Conservation (phyloP, 305 asterid genomes). For the Fraxinus floribunda region DNA sequence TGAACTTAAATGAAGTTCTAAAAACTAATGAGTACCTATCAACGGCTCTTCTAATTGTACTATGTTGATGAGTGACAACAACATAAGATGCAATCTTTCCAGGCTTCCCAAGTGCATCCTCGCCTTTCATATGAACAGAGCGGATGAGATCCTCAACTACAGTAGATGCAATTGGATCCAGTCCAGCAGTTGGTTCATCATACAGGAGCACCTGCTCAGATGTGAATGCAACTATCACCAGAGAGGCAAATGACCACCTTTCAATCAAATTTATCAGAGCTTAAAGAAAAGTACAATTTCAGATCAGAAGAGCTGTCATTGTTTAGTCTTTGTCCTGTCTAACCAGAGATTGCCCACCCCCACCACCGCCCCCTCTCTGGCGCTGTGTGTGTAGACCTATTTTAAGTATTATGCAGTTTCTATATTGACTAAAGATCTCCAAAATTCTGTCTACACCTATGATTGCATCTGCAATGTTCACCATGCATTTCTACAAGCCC, state of each 20-base stretch:
- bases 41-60: slow-evolving; percentile 94
- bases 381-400: background rate
- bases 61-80: slow-evolving; percentile 96
- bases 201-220: slow-evolving; percentile 79
- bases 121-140: slow-evolving; percentile 80
- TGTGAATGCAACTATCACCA: slow-evolving; percentile 15
- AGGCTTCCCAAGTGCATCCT: slow-evolving; percentile 82
- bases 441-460: background rate
- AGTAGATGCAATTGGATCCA: slow-evolving; percentile 98
- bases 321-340: background rate
- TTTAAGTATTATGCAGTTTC: background rate
- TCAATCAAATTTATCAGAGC: background rate
- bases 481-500: background rate
- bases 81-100: slow-evolving; percentile 91
- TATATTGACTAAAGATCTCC: background rate
- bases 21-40: slow-evolving; percentile 62
- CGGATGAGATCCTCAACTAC: slow-evolving; percentile 99
- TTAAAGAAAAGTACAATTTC: background rate
- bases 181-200: slow-evolving; percentile 99
- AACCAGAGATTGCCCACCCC: background rate
- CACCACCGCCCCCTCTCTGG: background rate
- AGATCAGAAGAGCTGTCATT: background rate
- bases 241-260: slow-evolving; percentile 1
- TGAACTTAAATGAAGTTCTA: background rate
- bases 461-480: background rate